Conservation (phyloP, 2,329 filamentous ascomycete species). For the Bisporella sp. region DNA sequence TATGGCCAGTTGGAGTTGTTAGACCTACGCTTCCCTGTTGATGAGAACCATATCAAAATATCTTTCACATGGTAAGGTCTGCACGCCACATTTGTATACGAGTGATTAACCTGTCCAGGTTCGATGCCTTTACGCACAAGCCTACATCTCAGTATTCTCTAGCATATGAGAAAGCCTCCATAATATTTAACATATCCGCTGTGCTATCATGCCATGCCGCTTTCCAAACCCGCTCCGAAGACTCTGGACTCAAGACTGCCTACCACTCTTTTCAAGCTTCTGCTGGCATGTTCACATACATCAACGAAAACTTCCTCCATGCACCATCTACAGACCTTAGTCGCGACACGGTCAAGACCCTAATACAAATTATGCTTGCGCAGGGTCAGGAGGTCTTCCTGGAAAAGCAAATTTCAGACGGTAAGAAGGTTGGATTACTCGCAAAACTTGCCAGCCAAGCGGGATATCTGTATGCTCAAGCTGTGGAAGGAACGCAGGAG, state of each 20-base stretch:
- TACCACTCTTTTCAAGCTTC: conserved; percentile 98
- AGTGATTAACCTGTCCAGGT: conserved; percentile 49
- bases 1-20: conserved; percentile 95
- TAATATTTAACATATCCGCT: conserved; percentile 98
- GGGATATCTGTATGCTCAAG: conserved; percentile 79
- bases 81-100: conserved; percentile 1
- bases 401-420: conserved; percentile 88
- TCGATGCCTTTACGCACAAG: conserved; percentile 98
- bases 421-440: conserved; percentile 85
- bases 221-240: conserved; percentile 84
- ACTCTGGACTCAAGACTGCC: conserved; percentile 87
- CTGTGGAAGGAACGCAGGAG: conserved; percentile 83
- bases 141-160: conserved; percentile 94
- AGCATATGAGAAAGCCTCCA: conserved; percentile 96
- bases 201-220: conserved; percentile 94
- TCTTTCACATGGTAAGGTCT: conserved; percentile 84
- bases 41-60: conserved; percentile 99
- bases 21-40: conserved; percentile 90
- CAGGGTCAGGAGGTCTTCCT: conserved; percentile 97
- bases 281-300: conserved; percentile 99
- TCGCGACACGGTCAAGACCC: conserved; percentile 87
- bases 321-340: conserved; percentile 95
- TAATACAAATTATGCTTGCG: conserved; percentile 89
- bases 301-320: conserved; percentile 98
- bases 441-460: conserved; percentile 92